Base-by-base conservation (phyloP, 139 green algal genomes). In the Medakamo hakoo region DNA sequence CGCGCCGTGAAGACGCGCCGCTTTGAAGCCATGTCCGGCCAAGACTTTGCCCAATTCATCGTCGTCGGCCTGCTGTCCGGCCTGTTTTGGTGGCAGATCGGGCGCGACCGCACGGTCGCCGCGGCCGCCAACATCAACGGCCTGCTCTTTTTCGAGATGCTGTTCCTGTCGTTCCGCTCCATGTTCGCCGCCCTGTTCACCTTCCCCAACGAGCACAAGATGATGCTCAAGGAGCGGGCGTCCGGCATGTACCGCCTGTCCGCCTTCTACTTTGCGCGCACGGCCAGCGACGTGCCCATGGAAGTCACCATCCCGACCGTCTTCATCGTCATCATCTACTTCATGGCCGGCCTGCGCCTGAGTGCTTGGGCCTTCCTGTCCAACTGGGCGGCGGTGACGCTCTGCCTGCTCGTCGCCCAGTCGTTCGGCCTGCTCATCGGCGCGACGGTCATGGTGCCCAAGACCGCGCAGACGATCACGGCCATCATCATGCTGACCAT, bases 221-320 rank as follows among this genome's bases (percentile, higher is more conserved):
- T 80, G 68, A 73, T 81, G 69, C 62, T 84, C 14, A 84, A 85
- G 65, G 78, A 81, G 71, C 65, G 78, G 3, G 75, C 70, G 2
- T 73, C 58, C 55, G 78, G 78, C 60, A 94, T 95, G 88, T 94
- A 94, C 78, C 68, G 80, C 5, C 68, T 94, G 30, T 85, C 74
- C 16, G 82, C 86, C 14, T 94, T 88, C 78, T 95, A 90, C 80
- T 29, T 83, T 29, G 78, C 88, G 1, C 74, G 80, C n/a, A 80
- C 72, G 2, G 28, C 61, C 3, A 76, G 71, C 3, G 82, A 93
- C 58, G 60, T 93, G 31, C 87, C 87, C 23, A 80, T 91, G 68
- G 85, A 92, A 70, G 59, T 85, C 21, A 80, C 81, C 4, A 65
- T 62, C 1, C 64, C 85, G 21, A 84, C 86, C 63, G 52, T 73